A percentile compares a stretch with the other conserved stretches of the same genome.
phyloP scores from a whole-genome alignment of 306 rosid species.

The Cucurbita moschata region DNA sequence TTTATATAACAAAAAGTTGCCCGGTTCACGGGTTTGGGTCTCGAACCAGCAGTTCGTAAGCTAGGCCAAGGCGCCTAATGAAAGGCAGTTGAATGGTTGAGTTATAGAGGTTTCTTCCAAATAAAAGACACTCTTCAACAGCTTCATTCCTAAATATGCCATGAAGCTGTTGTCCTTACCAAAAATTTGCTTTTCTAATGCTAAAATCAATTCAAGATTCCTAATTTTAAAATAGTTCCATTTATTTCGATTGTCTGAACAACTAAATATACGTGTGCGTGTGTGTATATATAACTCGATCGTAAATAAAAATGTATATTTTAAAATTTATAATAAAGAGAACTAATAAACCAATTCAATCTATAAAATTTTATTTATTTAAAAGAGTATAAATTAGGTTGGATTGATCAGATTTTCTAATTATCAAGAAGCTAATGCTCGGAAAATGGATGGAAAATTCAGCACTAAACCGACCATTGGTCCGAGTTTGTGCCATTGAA shows the following conservation, averaged over 20 bases:
- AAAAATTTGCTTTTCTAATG: not conserved
- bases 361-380: too few species aligned
- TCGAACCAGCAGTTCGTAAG: too few species aligned
- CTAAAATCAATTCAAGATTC: not conserved
- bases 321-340: too few species aligned
- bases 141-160: not conserved
- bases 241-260: too few species aligned
- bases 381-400: too few species aligned
- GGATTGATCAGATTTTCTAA: too few species aligned
- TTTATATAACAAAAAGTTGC: constrained; percentile 2
- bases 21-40: too few species aligned
- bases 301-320: too few species aligned
- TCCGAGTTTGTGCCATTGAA: not conserved
- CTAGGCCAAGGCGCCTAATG: too few species aligned
- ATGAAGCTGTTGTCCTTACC: not conserved
- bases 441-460: not conserved
- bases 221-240: not conserved
- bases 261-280: too few species aligned
- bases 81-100: not conserved
- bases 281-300: too few species aligned
- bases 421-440: not conserved
- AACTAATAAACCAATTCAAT: too few species aligned
- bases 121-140: not conserved
- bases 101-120: not conserved
- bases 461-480: not conserved